Conservation (phyloP, 2,329 filamentous ascomycete species). For the Fusarium floridanum region DNA sequence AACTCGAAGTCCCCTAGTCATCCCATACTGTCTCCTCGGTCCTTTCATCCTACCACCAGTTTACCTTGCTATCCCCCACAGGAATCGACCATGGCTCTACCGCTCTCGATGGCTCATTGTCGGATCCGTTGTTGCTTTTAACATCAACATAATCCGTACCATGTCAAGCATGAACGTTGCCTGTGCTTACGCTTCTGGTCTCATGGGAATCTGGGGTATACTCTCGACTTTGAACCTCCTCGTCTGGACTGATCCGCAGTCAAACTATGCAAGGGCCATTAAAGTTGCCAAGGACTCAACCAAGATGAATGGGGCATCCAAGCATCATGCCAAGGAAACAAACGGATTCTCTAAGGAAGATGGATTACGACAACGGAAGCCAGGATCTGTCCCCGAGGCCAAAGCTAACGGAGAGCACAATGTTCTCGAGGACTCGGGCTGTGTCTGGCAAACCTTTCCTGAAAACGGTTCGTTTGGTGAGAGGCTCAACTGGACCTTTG, state of each 20-base stretch:
- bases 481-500: conserved; percentile 68
- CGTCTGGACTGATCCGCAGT: conserved; percentile 68
- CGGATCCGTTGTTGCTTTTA: conserved; percentile 57
- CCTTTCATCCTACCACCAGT: conserved; percentile 63
- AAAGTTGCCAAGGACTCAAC: conserved; percentile 44
- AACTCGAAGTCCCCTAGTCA: conserved; percentile 60
- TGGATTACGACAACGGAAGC: conserved; percentile 38
- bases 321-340: neutral
- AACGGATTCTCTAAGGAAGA: conserved; percentile 9
- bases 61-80: conserved; percentile 70
- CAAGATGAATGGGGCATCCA: neutral
- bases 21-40: conserved; percentile 65
- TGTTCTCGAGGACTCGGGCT: conserved; percentile 55
- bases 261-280: conserved; percentile 65
- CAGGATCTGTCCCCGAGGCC: neutral
- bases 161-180: conserved; percentile 66
- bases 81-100: conserved; percentile 63
- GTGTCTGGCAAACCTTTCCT: conserved; percentile 73
- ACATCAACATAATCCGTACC: conserved; percentile 56
- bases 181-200: conserved; percentile 63
- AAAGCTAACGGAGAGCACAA: conserved; percentile 1
- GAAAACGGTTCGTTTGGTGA: conserved; percentile 60
- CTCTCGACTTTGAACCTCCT: conserved; percentile 64
- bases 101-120: conserved; percentile 63
- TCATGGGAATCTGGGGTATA: conserved; percentile 64